Evolutionary conservation across 2,329 filamentous ascomycete genomes (phyloP).

Genomic region (Scorias spongiosa): DNA sequence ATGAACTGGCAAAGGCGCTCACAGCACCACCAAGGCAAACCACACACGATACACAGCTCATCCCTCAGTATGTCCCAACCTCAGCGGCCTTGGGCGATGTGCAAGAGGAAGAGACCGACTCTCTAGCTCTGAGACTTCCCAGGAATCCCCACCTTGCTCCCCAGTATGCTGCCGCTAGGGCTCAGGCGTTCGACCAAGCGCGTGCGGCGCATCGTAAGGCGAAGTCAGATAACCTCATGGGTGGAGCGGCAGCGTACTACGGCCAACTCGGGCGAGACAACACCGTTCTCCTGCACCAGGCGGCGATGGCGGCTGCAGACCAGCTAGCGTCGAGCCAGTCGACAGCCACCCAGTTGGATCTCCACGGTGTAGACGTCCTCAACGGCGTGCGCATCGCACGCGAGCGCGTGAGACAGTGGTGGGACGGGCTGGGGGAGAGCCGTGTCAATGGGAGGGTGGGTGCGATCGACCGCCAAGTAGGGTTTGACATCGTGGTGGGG

Average conservation of each 20-base stretch:
- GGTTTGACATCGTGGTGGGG: constrained; percentile 68
- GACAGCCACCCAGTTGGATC: constrained; percentile 43
- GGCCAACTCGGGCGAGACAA: constrained; percentile 53
- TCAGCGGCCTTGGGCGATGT: constrained; percentile 12
- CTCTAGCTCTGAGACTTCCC: constrained; percentile 1
- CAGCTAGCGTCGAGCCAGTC: constrained; percentile 54
- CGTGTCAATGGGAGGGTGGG: constrained; percentile 33
- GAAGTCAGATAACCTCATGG: constrained; percentile 57
- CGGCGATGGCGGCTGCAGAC: constrained; percentile 55
- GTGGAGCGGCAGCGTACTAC: constrained; percentile 64
- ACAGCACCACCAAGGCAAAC: constrained; percentile 20
- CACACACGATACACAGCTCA: constrained; percentile 25
- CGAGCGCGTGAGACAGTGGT: constrained; percentile 57
- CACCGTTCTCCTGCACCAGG: constrained; percentile 39
- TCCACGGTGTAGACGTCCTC: constrained; percentile 70
- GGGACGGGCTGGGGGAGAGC: constrained; percentile 54
- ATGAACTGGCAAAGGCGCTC: constrained; percentile 44
- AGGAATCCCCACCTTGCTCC: constrained; percentile 20
- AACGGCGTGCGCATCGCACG: constrained; percentile 69
- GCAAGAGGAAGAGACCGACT: constrained; percentile 9
- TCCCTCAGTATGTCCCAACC: constrained; percentile 30
- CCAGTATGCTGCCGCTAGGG: constrained; percentile 31
- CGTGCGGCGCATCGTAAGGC: constrained; percentile 42
- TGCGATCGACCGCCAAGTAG: constrained; percentile 31
- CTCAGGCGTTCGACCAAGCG: constrained; percentile 42